These are phyloP conservation scores for Cercospora brassicicola DNA, from an alignment of 2,329 filamentous ascomycete genomes.

Conservation along the genomic window DNA sequence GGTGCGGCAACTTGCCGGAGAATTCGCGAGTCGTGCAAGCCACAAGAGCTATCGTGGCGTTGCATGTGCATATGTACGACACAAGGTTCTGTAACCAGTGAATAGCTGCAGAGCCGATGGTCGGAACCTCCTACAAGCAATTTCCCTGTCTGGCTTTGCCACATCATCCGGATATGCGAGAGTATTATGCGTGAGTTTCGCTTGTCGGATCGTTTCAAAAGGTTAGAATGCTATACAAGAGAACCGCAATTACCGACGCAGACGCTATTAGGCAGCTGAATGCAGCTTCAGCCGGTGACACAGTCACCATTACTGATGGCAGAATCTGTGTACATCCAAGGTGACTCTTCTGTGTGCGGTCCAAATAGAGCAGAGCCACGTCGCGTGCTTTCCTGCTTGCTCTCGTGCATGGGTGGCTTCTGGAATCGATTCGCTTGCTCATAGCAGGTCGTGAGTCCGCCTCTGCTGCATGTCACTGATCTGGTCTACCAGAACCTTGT, in stretches of 20 bases:
- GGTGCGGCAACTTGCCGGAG: background rate
- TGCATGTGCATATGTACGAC: background rate
- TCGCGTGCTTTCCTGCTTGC: too few relatives aligned
- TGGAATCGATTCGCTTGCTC: too few relatives aligned
- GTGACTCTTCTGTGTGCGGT: too few relatives aligned
- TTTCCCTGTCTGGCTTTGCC: background rate
- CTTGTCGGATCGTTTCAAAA: background rate
- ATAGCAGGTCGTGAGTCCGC: too few relatives aligned
- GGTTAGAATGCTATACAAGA: background rate
- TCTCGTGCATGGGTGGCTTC: too few relatives aligned
- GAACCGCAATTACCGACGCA: background rate
- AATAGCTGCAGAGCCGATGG: background rate
- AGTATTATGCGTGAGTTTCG: background rate
- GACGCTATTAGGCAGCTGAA: background rate
- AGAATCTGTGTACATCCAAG: background rate
- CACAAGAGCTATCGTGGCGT: background rate
- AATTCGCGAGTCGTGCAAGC: background rate
- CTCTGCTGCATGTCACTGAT: too few relatives aligned
- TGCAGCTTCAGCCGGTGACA: background rate
- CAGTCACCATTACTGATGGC: background rate
- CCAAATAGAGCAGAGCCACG: too few relatives aligned
- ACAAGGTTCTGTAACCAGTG: background rate
- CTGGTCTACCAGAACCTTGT: too few relatives aligned
- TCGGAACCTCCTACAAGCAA: constrained; percentile 6
- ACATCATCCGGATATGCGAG: background rate